Conservation (phyloP, 768 basidiomycete genomes). For the Mycena alexandri region DNA sequence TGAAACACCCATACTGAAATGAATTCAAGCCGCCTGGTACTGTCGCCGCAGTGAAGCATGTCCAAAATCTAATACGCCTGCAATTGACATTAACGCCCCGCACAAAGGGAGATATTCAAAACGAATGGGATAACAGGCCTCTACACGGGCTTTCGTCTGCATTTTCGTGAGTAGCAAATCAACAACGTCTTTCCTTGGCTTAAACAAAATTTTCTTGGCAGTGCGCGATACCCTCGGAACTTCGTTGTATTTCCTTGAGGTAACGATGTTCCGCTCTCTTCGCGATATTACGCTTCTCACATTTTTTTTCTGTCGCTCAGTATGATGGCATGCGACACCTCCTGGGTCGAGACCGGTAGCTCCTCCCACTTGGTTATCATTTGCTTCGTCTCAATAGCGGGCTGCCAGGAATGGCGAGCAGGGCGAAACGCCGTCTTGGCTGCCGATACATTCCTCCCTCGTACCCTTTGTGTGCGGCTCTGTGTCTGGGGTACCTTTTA, state of each 20-base stretch:
- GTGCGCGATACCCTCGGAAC: constrained; percentile 93
- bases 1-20: neutral
- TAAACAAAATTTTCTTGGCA: constrained; percentile 44
- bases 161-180: constrained; percentile 69
- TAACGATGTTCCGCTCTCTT: neutral
- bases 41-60: constrained; percentile 68
- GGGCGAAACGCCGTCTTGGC: constrained; percentile 84
- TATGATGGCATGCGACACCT: constrained; percentile 93
- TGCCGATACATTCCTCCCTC: constrained; percentile 82
- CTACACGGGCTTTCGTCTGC: constrained; percentile 89
- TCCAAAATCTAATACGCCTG: neutral
- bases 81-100: neutral
- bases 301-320: constrained; percentile 18
- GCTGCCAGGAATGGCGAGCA: constrained; percentile 69
- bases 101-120: constrained; percentile 76
- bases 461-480: constrained; percentile 95
- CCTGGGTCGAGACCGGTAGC: constrained; percentile 75
- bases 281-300: neutral
- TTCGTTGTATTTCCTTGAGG: constrained; percentile 90
- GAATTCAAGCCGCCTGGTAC: constrained; percentile 74
- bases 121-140: constrained; percentile 73
- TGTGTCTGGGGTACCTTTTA: constrained; percentile 77
- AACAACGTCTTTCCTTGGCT: constrained; percentile 7
- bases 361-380: neutral
- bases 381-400: neutral